phyloP scores from a whole-genome alignment of 805 yeast species.

The Candida caryicola region DNA sequence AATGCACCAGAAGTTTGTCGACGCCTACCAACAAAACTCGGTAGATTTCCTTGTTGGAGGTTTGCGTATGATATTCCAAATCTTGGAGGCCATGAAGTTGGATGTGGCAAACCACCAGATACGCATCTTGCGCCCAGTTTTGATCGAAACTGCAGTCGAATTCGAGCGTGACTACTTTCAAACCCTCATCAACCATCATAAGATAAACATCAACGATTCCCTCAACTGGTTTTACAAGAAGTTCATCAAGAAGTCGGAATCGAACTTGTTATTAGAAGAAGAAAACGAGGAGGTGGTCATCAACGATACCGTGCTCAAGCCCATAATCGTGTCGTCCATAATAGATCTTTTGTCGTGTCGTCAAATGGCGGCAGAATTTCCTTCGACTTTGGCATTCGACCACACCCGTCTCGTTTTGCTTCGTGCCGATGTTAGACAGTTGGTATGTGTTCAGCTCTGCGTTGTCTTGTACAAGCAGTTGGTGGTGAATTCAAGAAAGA shows the following conservation, averaged over 20 bases:
- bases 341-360: slow-evolving; percentile 70
- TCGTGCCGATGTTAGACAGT: slow-evolving; percentile 82
- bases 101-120: slow-evolving; percentile 96
- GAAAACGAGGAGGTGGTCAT: slow-evolving; percentile 11
- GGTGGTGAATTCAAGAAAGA: slow-evolving; percentile 27
- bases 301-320: slow-evolving; percentile 25
- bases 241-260: slow-evolving; percentile 18
- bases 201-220: slow-evolving; percentile 57
- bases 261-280: slow-evolving; percentile 9
- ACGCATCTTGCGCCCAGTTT: slow-evolving; percentile 75
- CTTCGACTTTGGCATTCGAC: slow-evolving; percentile 80
- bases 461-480: slow-evolving; percentile 70
- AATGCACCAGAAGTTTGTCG: slow-evolving; percentile 61
- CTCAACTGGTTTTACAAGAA: slow-evolving; percentile 61
- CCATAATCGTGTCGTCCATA: slow-evolving; percentile 49
- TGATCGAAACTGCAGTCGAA: slow-evolving; percentile 82
- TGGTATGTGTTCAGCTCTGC: slow-evolving; percentile 77
- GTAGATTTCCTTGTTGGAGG: slow-evolving; percentile 64
- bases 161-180: slow-evolving; percentile 83
- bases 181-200: slow-evolving; percentile 50
- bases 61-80: slow-evolving; percentile 70
- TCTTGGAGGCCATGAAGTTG: slow-evolving; percentile 89
- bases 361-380: slow-evolving; percentile 78
- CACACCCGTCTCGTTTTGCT: slow-evolving; percentile 73
- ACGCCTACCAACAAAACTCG: slow-evolving; percentile 47